Evolutionary conservation across 1,284 basidiomycete genomes (phyloP).

Genomic region (Apiotrichum akiyoshidainum): DNA sequence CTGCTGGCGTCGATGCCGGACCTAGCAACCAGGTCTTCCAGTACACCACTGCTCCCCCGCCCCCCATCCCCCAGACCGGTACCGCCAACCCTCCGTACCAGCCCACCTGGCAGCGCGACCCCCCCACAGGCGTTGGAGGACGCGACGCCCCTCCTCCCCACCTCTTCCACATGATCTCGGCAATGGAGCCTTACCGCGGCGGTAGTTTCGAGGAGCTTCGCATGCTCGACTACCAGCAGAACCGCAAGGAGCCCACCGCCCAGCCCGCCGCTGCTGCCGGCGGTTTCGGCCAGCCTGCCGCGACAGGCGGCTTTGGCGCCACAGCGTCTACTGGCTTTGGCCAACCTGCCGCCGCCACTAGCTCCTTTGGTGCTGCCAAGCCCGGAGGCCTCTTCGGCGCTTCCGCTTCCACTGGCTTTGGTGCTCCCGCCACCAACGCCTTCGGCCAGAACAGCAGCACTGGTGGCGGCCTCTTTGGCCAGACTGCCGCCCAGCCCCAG

Average conservation of each 20-base stretch:
- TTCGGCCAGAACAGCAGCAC: slow-evolving; percentile 46
- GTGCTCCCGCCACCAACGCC: slow-evolving; percentile 17
- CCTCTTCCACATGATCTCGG: slow-evolving; percentile 47
- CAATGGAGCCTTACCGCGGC: slow-evolving; percentile 43
- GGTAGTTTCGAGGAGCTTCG: slow-evolving; percentile 51
- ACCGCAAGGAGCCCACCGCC: slow-evolving; percentile 54
- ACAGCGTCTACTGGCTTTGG: slow-evolving; percentile 16
- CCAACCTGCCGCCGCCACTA: slow-evolving; percentile 28
- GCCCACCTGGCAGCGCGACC: slow-evolving; percentile 48
- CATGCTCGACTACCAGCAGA: slow-evolving; percentile 56
- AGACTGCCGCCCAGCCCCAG: slow-evolving; percentile 16
- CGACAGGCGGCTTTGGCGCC: slow-evolving; percentile 52
- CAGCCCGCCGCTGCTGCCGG: slow-evolving; percentile 30
- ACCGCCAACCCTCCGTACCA: slow-evolving; percentile 39
- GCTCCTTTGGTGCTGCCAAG: slow-evolving; percentile 32
- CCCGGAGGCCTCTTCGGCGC: slow-evolving; percentile 40
- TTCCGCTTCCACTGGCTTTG: slow-evolving; percentile 10
- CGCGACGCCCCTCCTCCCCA: slow-evolving; percentile 21
- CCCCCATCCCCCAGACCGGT: slow-evolving; percentile 38
- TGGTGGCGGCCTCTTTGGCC: slow-evolving; percentile 41
- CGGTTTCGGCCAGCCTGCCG: slow-evolving; percentile 51
- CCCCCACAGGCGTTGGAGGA: slow-evolving; percentile 11
- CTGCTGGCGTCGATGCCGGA: slow-evolving; percentile 5
- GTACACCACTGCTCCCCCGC: slow-evolving; percentile 26
- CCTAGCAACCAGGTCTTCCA: slow-evolving; percentile 28